Conservation (phyloP, 495 filamentous ascomycete genomes). For the Lophiotrema nucula region DNA sequence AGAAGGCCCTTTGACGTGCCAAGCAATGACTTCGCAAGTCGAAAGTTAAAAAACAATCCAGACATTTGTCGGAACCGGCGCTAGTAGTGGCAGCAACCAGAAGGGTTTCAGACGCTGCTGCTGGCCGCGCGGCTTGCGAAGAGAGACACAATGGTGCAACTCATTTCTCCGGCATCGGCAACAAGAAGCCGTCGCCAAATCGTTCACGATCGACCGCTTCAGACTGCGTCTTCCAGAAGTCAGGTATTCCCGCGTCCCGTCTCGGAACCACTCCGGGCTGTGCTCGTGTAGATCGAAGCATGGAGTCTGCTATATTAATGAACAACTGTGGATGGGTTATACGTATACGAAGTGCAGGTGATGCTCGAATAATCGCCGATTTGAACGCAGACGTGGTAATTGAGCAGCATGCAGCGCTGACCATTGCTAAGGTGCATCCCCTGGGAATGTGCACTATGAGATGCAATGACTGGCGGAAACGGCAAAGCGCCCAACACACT, state of each 20-base stretch:
- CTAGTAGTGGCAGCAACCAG: neutral
- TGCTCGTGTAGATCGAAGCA: no score
- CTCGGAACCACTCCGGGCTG: no score
- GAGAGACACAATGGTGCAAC: no score
- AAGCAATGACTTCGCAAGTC: neutral
- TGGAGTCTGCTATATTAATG: neutral
- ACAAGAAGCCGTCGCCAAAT: no score
- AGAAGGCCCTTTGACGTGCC: neutral
- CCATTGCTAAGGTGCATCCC: no score
- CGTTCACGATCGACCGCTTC: neutral
- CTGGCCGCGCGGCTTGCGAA: no score
- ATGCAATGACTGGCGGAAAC: neutral
- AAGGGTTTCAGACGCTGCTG: neutral
- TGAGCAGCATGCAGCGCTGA: neutral
- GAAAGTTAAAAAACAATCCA: neutral
- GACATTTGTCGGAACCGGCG: neutral
- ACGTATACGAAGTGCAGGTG: neutral
- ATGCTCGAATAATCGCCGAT: neutral
- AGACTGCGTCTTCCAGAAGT: neutral
- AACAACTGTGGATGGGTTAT: neutral
- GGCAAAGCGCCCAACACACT: slow-evolving; percentile 10
- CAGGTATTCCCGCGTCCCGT: no score
- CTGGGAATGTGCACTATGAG: neutral
- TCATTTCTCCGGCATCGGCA: no score
- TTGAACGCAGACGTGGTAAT: neutral